These are phyloP conservation scores for Hymenotorrendiella dingleyae DNA, from an alignment of 2,329 filamentous ascomycete species.

Conservation along the genomic window DNA sequence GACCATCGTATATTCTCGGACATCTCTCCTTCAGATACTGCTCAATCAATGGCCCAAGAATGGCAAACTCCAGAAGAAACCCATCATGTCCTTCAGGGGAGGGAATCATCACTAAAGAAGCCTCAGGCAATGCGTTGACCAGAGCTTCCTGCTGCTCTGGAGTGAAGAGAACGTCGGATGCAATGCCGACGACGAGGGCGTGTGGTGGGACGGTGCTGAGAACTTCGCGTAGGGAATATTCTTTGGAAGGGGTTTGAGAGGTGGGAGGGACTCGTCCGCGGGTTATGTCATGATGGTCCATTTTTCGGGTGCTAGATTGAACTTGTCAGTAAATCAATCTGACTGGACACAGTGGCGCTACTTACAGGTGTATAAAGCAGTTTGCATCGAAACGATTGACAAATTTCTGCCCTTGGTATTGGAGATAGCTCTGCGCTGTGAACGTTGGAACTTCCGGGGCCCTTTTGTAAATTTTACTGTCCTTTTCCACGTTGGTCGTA, in stretches of 20 bases:
- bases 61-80: conserved; percentile 30
- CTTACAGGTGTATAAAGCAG: conserved; percentile 32
- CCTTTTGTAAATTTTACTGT: conserved; percentile 41
- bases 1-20: background rate
- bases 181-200: conserved; percentile 32
- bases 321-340: background rate
- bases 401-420: conserved; percentile 36
- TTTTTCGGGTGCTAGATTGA: conserved; percentile 28
- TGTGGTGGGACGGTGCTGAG: conserved; percentile 23
- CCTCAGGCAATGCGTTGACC: conserved; percentile 27
- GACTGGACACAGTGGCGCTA: background rate
- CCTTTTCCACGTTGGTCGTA: conserved; percentile 20
- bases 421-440: conserved; percentile 33
- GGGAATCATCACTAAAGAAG: conserved; percentile 27
- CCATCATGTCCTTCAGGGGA: conserved; percentile 3
- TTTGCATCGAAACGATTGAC: conserved; percentile 35
- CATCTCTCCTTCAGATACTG: background rate
- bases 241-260: conserved; percentile 33
- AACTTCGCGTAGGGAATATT: conserved; percentile 20
- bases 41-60: conserved; percentile 25
- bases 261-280: conserved; percentile 13
- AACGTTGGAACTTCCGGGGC: conserved; percentile 19
- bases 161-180: conserved; percentile 32
- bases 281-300: conserved; percentile 35
- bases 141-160: conserved; percentile 30